Conservation (phyloP, 1,284 basidiomycete species). For the Cutaneotrichosporon cutaneum region DNA sequence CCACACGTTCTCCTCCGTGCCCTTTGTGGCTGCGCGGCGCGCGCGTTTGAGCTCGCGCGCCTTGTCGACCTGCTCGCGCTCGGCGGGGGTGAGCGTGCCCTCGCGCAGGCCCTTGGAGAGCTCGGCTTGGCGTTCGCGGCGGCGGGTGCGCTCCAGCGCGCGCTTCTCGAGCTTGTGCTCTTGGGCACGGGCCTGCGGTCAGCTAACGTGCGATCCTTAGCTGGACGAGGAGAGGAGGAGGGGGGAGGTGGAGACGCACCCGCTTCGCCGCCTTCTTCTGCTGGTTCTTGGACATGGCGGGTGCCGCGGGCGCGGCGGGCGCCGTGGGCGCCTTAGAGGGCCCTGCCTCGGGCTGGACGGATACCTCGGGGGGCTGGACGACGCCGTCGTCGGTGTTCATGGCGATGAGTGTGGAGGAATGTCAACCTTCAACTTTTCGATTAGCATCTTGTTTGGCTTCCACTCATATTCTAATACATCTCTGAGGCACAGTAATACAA, state of each 20-base stretch:
- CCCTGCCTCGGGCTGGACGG: slow-evolving; percentile 1
- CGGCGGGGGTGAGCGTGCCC: slow-evolving; percentile 37
- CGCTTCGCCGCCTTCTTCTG: slow-evolving; percentile 42
- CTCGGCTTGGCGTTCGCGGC: slow-evolving; percentile 25
- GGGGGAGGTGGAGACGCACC: slow-evolving; percentile 28
- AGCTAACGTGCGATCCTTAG: not conserved
- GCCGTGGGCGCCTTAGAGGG: not conserved
- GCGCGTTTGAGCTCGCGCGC: slow-evolving; percentile 30
- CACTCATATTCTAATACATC: not conserved
- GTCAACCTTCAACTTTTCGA: not conserved
- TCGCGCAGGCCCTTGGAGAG: slow-evolving; percentile 34
- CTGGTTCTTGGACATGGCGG: slow-evolving; percentile 29
- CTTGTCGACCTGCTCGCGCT: slow-evolving; percentile 32
- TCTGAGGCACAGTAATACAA: not conserved
- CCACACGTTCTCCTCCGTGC: slow-evolving; percentile 41
- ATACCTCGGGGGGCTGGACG: not conserved
- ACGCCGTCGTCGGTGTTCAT: not conserved
- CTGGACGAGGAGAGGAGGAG: not conserved
- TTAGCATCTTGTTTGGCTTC: not conserved
- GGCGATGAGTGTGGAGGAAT: not conserved
- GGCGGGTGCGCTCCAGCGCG: slow-evolving; percentile 36
- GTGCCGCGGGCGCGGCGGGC: not conserved
- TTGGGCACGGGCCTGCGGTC: slow-evolving; percentile 20
- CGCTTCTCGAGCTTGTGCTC: slow-evolving; percentile 37
- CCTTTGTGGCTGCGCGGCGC: slow-evolving; percentile 22